These are phyloP conservation scores for Maudiozyma barnettii DNA, from an alignment of 805 yeast species.

Conservation along the genomic window DNA sequence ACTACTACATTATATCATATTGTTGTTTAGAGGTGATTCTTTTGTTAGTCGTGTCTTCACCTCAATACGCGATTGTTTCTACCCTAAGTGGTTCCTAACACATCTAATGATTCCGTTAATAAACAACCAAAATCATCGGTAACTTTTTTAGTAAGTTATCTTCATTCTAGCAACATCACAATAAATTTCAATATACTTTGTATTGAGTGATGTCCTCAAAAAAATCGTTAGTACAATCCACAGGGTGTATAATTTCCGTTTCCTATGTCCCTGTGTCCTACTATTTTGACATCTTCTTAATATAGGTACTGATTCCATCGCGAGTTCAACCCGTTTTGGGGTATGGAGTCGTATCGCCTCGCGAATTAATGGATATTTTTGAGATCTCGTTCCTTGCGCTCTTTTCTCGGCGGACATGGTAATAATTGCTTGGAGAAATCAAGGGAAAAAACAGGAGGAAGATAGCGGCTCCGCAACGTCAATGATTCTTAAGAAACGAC, in stretches of 20 bases:
- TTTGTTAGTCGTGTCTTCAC: not conserved
- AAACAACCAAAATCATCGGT: not conserved
- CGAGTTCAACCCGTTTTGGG: not conserved
- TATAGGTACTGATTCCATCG: not conserved
- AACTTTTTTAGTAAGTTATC: too few relatives aligned
- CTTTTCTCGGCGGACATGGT: not conserved
- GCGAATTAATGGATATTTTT: not conserved
- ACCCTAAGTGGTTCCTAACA: not conserved
- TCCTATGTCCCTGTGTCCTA: not conserved
- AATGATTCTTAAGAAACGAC: too few relatives aligned
- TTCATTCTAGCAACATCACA: too few relatives aligned
- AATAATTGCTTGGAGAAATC: too few relatives aligned
- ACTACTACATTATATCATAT: too few relatives aligned
- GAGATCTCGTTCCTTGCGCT: not conserved
- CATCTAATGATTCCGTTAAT: not conserved
- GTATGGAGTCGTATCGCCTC: not conserved
- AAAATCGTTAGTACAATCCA: too few relatives aligned
- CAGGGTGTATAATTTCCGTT: too few relatives aligned
- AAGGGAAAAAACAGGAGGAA: too few relatives aligned
- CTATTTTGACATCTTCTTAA: not conserved
- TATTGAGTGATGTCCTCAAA: too few relatives aligned
- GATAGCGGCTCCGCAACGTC: too few relatives aligned
- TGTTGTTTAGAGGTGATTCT: too few relatives aligned
- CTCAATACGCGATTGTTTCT: not conserved
- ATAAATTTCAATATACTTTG: too few relatives aligned